These are phyloP conservation scores for Diophrys appendiculata DNA, from an alignment of 73 alveolate species.

Conservation along the genomic window DNA sequence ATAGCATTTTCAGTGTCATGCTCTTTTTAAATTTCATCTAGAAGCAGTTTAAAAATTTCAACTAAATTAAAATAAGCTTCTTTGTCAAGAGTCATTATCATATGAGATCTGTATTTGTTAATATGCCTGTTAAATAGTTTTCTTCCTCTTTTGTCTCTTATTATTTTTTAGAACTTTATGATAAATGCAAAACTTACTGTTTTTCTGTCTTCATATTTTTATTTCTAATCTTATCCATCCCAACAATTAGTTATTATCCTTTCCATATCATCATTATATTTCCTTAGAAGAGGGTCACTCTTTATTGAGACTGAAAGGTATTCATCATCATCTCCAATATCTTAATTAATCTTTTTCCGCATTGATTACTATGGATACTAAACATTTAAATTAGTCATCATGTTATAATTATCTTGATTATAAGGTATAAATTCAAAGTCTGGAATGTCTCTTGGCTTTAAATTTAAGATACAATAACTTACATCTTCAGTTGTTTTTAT, in stretches of 20 bases:
- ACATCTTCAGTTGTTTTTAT: not conserved
- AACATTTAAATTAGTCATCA: not conserved
- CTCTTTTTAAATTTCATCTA: not conserved
- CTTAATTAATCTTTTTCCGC: not conserved
- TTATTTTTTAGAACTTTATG: not conserved
- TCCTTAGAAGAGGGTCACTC: not conserved
- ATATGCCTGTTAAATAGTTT: not conserved
- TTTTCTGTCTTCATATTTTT: not conserved
- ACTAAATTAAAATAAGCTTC: not conserved
- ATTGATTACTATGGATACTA: too few species aligned
- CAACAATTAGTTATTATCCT: not conserved
- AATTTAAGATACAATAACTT: too few species aligned
- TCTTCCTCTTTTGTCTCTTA: not conserved
- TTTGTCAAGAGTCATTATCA: not conserved
- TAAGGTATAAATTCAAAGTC: not conserved
- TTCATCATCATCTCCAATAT: not conserved
- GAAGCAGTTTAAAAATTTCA: not conserved
- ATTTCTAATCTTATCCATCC: not conserved
- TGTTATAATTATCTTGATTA: not conserved
- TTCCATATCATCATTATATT: not conserved
- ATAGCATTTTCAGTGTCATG: not conserved
- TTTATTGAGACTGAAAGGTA: not conserved
- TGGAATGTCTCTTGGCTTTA: not conserved
- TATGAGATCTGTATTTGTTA: not conserved
- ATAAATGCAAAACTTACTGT: too few species aligned